Conservation (phyloP, 1,284 basidiomycete species). For the Ceratobasidium sp. region DNA sequence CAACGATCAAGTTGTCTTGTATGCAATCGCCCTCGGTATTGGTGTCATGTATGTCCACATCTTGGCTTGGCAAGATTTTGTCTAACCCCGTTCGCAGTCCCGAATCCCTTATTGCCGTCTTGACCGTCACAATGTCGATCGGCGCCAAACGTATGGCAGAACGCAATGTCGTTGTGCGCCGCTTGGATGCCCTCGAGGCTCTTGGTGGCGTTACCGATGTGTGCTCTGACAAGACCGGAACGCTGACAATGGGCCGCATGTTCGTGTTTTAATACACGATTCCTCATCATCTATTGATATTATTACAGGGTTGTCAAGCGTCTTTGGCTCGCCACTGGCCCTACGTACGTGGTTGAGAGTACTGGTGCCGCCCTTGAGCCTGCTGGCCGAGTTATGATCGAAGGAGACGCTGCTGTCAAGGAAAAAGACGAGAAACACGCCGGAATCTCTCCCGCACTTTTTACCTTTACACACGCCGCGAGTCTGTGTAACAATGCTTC, state of each 20-base stretch:
- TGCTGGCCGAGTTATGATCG: conserved; percentile 46
- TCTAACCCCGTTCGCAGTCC: conserved; percentile 50
- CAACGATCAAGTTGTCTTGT: conserved; percentile 60
- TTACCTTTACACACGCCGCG: conserved; percentile 57
- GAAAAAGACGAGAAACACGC: conserved; percentile 47
- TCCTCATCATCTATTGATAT: background rate
- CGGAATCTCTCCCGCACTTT: conserved; percentile 49
- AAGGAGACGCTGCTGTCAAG: conserved; percentile 49
- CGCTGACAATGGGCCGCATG: conserved; percentile 34
- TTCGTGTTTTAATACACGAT: background rate
- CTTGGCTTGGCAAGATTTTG: conserved; percentile 54
- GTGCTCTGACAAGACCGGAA: conserved; percentile 68
- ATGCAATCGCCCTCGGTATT: conserved; percentile 55
- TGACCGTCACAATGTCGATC: conserved; percentile 58
- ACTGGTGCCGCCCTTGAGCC: conserved; percentile 43
- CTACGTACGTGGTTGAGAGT: conserved; percentile 43
- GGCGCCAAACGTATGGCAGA: conserved; percentile 65
- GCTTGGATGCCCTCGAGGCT: conserved; percentile 68
- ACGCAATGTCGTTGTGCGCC: conserved; percentile 64
- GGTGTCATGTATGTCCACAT: conserved; percentile 54
- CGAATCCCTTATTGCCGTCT: conserved; percentile 57
- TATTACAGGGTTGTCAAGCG: conserved; percentile 44
- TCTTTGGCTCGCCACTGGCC: conserved; percentile 38
- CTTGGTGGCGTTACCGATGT: conserved; percentile 68
- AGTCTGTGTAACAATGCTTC: conserved; percentile 61